Evolutionary conservation across 768 basidiomycete species (phyloP).

Genomic region (Pholiota molesta): DNA sequence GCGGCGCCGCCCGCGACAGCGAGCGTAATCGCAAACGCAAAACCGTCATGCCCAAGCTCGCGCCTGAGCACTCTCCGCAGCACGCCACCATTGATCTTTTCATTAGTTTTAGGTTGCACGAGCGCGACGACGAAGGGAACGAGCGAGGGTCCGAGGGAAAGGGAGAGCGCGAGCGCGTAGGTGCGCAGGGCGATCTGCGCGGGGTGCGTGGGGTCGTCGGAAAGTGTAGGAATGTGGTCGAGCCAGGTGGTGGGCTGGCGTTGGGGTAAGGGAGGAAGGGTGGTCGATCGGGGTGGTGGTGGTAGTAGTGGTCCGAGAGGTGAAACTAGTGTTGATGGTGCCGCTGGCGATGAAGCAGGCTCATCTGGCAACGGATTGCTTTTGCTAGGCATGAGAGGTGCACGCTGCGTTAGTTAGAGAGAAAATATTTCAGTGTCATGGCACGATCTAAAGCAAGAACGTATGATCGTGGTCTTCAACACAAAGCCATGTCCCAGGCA

Average conservation of each 20-base stretch:
- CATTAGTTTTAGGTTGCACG: conserved; percentile 21
- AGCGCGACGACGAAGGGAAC: conserved; percentile 50
- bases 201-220: conserved; percentile 50
- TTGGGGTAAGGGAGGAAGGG: not conserved
- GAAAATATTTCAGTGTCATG: no score
- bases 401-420: not conserved
- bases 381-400: not conserved
- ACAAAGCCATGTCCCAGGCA: no score
- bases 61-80: conserved; percentile 47
- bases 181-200: conserved; percentile 65
- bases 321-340: not conserved
- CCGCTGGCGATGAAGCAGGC: not conserved
- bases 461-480: no score
- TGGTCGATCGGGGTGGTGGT: not conserved
- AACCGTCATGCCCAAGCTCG: conserved; percentile 64
- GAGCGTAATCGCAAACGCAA: conserved; percentile 69
- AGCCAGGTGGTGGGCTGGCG: conserved; percentile 17
- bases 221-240: conserved; percentile 27
- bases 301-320: not conserved
- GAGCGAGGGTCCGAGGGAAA: conserved; percentile 69
- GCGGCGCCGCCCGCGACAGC: conserved; percentile 67
- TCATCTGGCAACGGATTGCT: not conserved
- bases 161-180: conserved; percentile 64
- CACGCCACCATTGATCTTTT: conserved; percentile 25
- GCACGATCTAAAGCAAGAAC: no score